Evolutionary conservation across 805 yeast species (phyloP), one percentile per base, ranked within the genome.

Genomic region (Isabelozyma gotoi): DNA sequence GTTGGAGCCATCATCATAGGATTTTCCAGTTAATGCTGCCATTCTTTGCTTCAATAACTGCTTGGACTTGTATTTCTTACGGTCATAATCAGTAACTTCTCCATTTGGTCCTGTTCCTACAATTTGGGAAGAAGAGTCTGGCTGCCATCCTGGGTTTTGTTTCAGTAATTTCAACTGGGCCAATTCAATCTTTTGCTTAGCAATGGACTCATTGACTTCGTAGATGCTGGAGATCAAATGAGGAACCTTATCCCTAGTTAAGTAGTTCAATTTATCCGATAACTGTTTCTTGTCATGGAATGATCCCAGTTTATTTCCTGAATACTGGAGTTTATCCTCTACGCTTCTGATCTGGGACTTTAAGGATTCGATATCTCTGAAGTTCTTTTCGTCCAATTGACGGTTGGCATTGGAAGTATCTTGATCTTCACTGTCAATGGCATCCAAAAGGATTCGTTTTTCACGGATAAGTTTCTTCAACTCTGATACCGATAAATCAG

Each of bases 31-130:
- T 55, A 92, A 76, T 3, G 92, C 88, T 20, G 96, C 96, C 96
- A 92, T 90, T 52, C 96, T 78, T 40, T 91, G 87, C 49, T 83
- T 82, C 53, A 94, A 72, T 44, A 82, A 67, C 33, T 92, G 95
- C 57, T 86, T 85, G 34, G 88, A 83, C 52, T 78, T 84, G 33
- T 92, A 94, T 54, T 86, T 85, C 49, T 86, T 78, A 46, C 86
- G 78, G 59, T 91, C 97, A 11, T 81, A 66, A 19, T 88, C 97
- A 2, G 97, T 91, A 7, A 89, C 78, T 46, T 81, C 81, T 21
- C 97, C 97, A 56, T 85, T 81, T 38, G 89, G 85, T 6, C 97
- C 98, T 5, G 94, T 80, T 4, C 97, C 97, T 19, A 74, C 71
- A 39, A 85, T 75, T 11, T 67, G 68, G 1, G 60, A 59, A 27